Base-by-base conservation (phyloP, 495 filamentous ascomycete species). In the Penicillium lagena region DNA sequence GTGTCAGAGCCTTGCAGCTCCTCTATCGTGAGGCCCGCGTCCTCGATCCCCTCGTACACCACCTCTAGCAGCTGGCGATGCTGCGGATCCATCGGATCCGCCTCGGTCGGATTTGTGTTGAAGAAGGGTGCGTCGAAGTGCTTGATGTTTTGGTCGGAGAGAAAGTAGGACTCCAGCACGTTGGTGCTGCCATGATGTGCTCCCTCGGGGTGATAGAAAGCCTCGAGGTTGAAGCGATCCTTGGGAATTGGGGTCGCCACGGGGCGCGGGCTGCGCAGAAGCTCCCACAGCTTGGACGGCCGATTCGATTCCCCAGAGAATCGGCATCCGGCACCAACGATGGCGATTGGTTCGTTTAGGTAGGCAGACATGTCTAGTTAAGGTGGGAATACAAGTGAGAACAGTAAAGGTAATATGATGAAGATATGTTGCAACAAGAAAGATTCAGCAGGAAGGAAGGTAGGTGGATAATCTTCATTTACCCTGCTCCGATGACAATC, bases 21-120 rank as follows among this genome's bases (percentile, higher is more conserved):
- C 30, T 71, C 55, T 15, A 76, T 53, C 0, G 67, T 46, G 7
- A 71, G 48, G 7, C 73, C 76, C 1, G 63, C 75, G 35, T 68
- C 67, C 46, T 86, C 82, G 1, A 86, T 49, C 0, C 69, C 69
- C 46, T 86, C 80, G 38, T 82, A 85, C 11, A 76, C 73, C 0
- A 64, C 63, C 49, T 85, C 82, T 0, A 86, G 62, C 7, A 81
- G 58, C 11, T 82, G 51, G 5, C 72, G 60, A 29, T 76, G 73
- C 37, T 76, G 71, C 2, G 74, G 74, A 39, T 77, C 74, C 12
- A 77, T 74, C 4, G 63, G 50, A n/a, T 61, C 59, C 31, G 81
- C 72, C 62, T 85, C 73, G 39, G 70, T 59, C 10, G 74, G 67
- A 9, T 72, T 75, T 31, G 84, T 79, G 30, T 70, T 71, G 61